These are phyloP conservation scores for Moelleriella libera DNA, from an alignment of 2,329 filamentous ascomycete species.

Conservation along the genomic window DNA sequence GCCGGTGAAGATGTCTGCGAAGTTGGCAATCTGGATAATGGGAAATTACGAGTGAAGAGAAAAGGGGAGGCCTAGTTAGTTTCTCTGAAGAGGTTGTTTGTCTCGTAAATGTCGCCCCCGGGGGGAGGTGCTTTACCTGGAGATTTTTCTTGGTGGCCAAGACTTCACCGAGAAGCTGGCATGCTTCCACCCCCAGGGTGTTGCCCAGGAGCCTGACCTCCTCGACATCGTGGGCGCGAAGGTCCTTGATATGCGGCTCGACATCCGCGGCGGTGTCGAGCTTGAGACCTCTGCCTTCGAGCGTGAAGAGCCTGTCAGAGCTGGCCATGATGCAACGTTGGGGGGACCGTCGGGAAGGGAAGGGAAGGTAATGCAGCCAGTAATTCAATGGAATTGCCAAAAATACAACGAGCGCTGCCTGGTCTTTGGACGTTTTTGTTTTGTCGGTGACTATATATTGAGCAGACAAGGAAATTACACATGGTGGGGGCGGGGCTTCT, in stretches of 20 bases:
- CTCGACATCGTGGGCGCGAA: conserved; percentile 63
- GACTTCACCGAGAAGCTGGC: conserved; percentile 69
- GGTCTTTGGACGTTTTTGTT: no score
- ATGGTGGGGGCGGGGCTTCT: conserved; percentile 16
- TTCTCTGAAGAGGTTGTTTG: no score
- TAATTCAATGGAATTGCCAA: no score
- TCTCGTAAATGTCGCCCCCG: not conserved
- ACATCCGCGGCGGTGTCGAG: conserved; percentile 81
- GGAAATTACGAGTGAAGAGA: not conserved
- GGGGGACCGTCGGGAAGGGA: not conserved
- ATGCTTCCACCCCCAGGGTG: conserved; percentile 81
- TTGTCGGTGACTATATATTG: not conserved
- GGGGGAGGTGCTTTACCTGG: conserved; percentile 33
- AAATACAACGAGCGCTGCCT: no score
- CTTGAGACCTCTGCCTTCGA: conserved; percentile 85
- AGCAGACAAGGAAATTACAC: conserved; percentile 1
- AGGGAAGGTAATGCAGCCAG: not conserved
- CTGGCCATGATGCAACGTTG: conserved; percentile 11
- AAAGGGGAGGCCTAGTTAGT: no score
- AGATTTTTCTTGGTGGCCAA: conserved; percentile 74
- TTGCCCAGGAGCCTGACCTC: conserved; percentile 83
- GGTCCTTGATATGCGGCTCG: conserved; percentile 64
- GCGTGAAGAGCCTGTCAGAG: conserved; percentile 59
- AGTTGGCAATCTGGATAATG: conserved; percentile 52
- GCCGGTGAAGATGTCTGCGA: conserved; percentile 96